These are phyloP conservation scores for Tylopilus sp. DNA, from an alignment of 768 basidiomycete species.

Conservation along the genomic window DNA sequence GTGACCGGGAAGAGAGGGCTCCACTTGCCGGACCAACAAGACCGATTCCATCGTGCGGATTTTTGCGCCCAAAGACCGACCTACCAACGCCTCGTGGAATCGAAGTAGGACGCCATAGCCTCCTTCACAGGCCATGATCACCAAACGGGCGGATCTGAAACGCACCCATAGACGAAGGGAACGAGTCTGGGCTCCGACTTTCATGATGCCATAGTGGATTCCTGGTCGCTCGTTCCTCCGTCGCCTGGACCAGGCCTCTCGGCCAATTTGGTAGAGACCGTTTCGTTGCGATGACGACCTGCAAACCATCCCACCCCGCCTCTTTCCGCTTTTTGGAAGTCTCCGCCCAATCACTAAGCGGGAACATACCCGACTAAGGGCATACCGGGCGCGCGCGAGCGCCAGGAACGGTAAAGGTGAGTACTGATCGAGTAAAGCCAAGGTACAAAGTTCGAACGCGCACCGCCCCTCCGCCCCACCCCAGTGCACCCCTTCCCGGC, in stretches of 20 bases:
- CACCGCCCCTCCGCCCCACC: neutral
- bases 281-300: slow-evolving; percentile 30
- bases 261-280: slow-evolving; percentile 6
- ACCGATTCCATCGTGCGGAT: neutral
- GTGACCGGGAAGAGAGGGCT: too few relatives aligned
- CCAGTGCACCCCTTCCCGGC: slow-evolving; percentile 1
- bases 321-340: slow-evolving; percentile 8
- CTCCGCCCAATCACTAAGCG: neutral
- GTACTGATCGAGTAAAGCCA: slow-evolving; percentile 1
- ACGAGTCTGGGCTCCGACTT: neutral
- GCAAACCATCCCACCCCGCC: slow-evolving; percentile 13
- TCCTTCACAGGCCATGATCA: neutral
- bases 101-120: neutral
- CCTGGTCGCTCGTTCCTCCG: neutral
- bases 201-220: too few relatives aligned
- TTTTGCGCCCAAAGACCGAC: neutral
- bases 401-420: slow-evolving; percentile 4
- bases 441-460: slow-evolving; percentile 26
- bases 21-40: too few relatives aligned
- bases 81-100: neutral
- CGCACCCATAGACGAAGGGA: neutral
- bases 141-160: neutral
- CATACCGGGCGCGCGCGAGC: neutral
- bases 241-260: neutral
- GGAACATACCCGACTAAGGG: slow-evolving; percentile 1